phyloP scores from a whole-genome alignment of 345 rosid species.

The Hibiscus syriacus region DNA sequence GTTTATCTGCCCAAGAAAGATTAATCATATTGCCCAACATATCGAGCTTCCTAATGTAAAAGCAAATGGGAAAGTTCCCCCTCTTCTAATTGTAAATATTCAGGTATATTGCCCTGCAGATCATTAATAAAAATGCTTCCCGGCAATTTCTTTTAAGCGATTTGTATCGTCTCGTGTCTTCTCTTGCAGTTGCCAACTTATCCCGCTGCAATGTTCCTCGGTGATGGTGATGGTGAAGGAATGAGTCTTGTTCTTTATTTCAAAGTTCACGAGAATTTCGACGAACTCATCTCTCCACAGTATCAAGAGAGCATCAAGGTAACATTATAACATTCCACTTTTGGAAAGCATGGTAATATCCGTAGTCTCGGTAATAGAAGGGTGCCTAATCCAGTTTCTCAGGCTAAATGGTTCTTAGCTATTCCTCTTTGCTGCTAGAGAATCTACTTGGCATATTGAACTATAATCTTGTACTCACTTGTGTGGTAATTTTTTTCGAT shows the following conservation, averaged over 20 bases:
- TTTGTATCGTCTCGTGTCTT: neutral
- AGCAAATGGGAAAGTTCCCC: constrained; percentile 54
- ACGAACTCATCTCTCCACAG: neutral
- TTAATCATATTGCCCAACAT: constrained; percentile 85
- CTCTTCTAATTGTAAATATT: constrained; percentile 84
- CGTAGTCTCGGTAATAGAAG: neutral
- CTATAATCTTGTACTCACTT: neutral
- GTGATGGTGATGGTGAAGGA: neutral
- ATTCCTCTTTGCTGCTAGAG: neutral
- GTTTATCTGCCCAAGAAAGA: constrained; percentile 66
- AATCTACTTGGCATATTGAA: neutral
- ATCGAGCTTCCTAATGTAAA: constrained; percentile 76
- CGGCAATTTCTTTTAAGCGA: neutral
- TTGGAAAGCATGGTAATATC: neutral
- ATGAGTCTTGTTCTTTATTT: constrained; percentile 3
- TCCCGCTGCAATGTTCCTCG: constrained; percentile 2
- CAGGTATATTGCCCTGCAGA: constrained; percentile 36
- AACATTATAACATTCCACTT: neutral
- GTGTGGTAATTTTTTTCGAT: neutral
- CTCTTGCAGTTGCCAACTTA: constrained; percentile 20
- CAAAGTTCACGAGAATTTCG: neutral
- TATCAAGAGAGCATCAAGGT: neutral
- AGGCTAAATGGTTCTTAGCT: neutral
- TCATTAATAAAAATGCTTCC: neutral
- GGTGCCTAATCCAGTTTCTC: neutral